These are phyloP conservation scores for Acanthamoeba polyphaga DNA, from an alignment of 208 protist species.

Conservation along the genomic window DNA sequence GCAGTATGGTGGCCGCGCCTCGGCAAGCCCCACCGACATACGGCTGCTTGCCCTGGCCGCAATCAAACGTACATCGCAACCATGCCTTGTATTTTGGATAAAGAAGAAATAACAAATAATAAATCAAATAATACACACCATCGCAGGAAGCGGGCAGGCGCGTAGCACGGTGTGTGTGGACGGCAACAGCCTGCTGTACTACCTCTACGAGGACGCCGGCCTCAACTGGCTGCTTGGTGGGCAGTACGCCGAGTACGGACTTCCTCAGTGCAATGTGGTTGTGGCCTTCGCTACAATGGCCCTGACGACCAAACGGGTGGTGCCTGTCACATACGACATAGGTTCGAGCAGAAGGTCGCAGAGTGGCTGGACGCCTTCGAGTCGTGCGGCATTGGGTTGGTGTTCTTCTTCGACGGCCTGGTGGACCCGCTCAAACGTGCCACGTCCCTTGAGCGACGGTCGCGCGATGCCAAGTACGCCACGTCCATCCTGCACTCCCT, in stretches of 20 bases:
- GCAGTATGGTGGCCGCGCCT: neutral
- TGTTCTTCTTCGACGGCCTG: constrained; percentile 60
- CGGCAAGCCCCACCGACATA: neutral
- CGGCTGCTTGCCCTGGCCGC: neutral
- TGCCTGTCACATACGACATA: neutral
- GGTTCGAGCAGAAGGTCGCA: neutral
- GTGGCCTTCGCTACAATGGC: neutral
- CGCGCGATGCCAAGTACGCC: constrained; percentile 8
- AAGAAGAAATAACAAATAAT: neutral
- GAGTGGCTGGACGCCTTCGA: constrained; percentile 31
- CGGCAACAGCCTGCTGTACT: constrained; percentile 49
- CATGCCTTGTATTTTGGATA: neutral
- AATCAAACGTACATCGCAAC: neutral
- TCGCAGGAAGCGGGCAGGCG: neutral
- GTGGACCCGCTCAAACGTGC: constrained; percentile 24
- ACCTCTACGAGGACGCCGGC: constrained; percentile 1
- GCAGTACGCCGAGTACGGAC: constrained; percentile 17
- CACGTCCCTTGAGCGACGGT: constrained; percentile 43
- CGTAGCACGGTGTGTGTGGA: neutral
- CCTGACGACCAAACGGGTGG: neutral
- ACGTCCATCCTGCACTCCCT: neutral
- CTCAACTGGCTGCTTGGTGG: constrained; percentile 61
- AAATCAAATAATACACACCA: neutral
- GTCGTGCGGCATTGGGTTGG: neutral
- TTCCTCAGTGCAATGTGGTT: neutral